These are phyloP conservation scores for Eucalyptus dawsonii DNA, from an alignment of 345 rosid species.

Conservation along the genomic window DNA sequence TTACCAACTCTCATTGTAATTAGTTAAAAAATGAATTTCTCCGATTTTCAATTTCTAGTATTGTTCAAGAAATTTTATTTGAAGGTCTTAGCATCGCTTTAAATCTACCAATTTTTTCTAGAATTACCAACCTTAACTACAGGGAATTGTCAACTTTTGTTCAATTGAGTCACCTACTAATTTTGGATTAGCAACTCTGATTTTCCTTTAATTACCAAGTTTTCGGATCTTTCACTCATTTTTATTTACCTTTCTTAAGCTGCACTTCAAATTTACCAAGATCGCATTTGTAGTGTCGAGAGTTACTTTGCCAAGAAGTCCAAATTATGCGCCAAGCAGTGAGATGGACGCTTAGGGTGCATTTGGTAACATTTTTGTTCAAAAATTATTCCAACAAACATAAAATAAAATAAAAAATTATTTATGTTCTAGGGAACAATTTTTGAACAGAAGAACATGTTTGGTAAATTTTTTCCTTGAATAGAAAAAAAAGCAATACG, in stretches of 20 bases:
- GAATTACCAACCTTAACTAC: not conserved
- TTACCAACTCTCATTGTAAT: not conserved
- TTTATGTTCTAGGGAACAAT: rapidly evolving
- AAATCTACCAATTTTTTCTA: not conserved
- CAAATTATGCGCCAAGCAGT: not conserved
- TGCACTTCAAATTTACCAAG: not conserved
- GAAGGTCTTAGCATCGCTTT: not conserved
- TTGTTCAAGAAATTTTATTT: not conserved
- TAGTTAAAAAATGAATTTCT: not conserved
- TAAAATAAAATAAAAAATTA: rapidly evolving
- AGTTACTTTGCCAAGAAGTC: not conserved
- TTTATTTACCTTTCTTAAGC: not conserved
- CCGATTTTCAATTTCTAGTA: not conserved
- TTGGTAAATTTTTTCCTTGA: no score
- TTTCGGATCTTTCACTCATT: not conserved
- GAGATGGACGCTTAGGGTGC: not conserved
- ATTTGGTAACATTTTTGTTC: no score
- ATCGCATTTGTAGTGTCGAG: not conserved
- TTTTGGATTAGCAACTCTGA: not conserved
- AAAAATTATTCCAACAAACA: no score
- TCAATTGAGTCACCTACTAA: not conserved
- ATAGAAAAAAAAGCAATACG: no score
- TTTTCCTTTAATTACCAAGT: not conserved
- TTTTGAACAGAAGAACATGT: rapidly evolving
- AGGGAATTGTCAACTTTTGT: not conserved